These are phyloP conservation scores for Hirsutella thompsonii DNA, from an alignment of 2,329 filamentous ascomycete genomes.

Conservation along the genomic window DNA sequence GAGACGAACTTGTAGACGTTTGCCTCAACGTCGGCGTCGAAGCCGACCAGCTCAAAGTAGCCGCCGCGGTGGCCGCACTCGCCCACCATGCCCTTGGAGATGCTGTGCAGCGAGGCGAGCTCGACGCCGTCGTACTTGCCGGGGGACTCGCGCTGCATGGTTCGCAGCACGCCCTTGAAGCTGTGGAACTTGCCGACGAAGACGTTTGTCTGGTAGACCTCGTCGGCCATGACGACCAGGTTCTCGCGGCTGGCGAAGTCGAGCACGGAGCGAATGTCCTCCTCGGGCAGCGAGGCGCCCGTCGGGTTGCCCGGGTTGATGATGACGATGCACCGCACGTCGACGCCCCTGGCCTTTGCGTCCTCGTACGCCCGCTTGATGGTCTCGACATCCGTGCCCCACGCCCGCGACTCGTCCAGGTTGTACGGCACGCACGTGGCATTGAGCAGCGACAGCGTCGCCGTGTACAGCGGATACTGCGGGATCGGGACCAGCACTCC, in stretches of 20 bases:
- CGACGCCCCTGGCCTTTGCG: slow-evolving; percentile 63
- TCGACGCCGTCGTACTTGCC: slow-evolving; percentile 76
- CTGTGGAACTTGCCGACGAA: slow-evolving; percentile 90
- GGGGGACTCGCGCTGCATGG: slow-evolving; percentile 61
- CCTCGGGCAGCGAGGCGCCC: slow-evolving; percentile 67
- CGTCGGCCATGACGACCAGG: slow-evolving; percentile 85
- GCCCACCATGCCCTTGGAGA: slow-evolving; percentile 97
- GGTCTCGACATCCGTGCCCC: slow-evolving; percentile 75
- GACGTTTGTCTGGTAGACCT: slow-evolving; percentile 99
- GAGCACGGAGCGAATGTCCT: slow-evolving; percentile 74
- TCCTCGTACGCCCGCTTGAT: slow-evolving; percentile 64
- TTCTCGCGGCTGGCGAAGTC: slow-evolving; percentile 75
- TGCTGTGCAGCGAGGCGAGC: slow-evolving; percentile 81
- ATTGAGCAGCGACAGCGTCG: slow-evolving; percentile 74
- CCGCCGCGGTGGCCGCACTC: slow-evolving; percentile 96
- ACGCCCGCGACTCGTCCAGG: slow-evolving; percentile 73
- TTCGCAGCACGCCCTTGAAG: slow-evolving; percentile 81
- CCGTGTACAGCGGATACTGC: slow-evolving; percentile 96
- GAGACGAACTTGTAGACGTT: slow-evolving; percentile 99
- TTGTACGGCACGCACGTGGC: slow-evolving; percentile 86
- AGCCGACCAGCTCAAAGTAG: slow-evolving; percentile 92
- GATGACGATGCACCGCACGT: slow-evolving; percentile 86
- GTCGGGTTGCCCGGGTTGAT: slow-evolving; percentile 99
- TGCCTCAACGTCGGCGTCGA: slow-evolving; percentile 71
- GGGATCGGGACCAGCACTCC: slow-evolving; percentile 92